A percentile compares a stretch with the other conserved stretches of the same genome.
Conservation (phyloP, 495 filamentous ascomycete genomes). For the Aspergillus sclerotiicarbonarius region DNA sequence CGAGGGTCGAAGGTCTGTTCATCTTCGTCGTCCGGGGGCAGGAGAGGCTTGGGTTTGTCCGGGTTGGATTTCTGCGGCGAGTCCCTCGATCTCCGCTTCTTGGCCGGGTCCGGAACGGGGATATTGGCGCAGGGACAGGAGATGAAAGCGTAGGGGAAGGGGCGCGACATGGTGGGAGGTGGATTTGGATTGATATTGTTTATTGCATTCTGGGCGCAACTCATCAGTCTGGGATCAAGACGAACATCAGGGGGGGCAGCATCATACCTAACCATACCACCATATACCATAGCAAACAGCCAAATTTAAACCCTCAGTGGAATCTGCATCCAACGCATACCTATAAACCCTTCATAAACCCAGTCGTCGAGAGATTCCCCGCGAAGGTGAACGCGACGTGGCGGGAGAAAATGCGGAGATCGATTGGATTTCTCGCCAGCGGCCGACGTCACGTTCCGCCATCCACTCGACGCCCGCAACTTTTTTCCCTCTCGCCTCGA, state of each 20-base stretch:
- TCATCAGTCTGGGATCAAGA: neutral
- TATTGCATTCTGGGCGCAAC: neutral
- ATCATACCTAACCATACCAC: neutral
- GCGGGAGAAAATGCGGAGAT: conserved; percentile 1
- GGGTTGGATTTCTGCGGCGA: conserved; percentile 40
- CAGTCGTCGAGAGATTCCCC: neutral
- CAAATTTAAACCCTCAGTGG: too few relatives aligned
- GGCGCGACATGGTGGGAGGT: conserved; percentile 57
- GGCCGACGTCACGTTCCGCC: conserved; percentile 2
- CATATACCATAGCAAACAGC: neutral
- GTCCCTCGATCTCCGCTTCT: conserved; percentile 39
- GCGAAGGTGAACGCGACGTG: neutral
- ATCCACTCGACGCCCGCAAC: neutral
- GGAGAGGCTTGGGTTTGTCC: conserved; percentile 28
- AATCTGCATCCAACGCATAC: too few relatives aligned
- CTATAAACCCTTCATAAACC: neutral
- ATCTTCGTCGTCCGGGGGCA: conserved; percentile 57
- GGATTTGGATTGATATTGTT: neutral
- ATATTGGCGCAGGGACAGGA: conserved; percentile 84
- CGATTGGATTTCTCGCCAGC: neutral
- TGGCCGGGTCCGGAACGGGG: conserved; percentile 39
- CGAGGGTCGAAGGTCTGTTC: conserved; percentile 83
- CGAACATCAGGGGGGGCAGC: neutral
- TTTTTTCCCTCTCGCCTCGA: neutral
- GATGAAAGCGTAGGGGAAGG: conserved; percentile 87